Percentiles rank a stretch among this genome's conserved stretches.
phyloP scores from a whole-genome alignment of 257 asterid species.

The Salvia splendens region DNA sequence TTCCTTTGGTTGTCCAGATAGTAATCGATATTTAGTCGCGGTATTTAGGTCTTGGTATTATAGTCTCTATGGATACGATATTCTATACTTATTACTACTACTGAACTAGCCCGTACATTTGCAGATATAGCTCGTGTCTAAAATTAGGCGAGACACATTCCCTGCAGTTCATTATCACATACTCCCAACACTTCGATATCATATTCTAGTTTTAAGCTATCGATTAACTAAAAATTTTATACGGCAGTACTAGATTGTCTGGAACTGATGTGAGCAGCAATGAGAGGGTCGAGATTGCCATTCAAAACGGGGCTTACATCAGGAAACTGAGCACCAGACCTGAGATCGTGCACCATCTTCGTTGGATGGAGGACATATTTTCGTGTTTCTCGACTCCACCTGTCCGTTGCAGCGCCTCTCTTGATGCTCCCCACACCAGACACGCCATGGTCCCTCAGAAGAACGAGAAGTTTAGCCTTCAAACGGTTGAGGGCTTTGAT shows the following conservation, averaged over 20 bases:
- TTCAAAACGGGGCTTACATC: constrained; percentile 58
- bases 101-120: too few species aligned
- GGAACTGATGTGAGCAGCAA: constrained; percentile 61
- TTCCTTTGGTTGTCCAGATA: too few species aligned
- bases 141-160: too few species aligned
- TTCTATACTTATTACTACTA: too few species aligned
- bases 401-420: constrained; percentile 34
- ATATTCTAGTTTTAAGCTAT: neutral
- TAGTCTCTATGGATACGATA: too few species aligned
- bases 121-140: too few species aligned
- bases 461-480: constrained; percentile 66
- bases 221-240: constrained; percentile 3
- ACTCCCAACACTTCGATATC: neutral
- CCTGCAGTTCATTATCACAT: neutral
- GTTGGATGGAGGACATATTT: constrained; percentile 51
- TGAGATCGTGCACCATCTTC: constrained; percentile 63
- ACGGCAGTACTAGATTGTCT: constrained; percentile 37
- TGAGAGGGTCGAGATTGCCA: constrained; percentile 71
- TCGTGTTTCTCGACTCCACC: constrained; percentile 55
- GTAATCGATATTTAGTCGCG: too few species aligned
- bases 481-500: constrained; percentile 74
- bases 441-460: constrained; percentile 48
- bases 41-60: too few species aligned
- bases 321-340: constrained; percentile 52
- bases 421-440: constrained; percentile 39